These are phyloP conservation scores for Naganishia randhawae DNA, from an alignment of 768 basidiomycete species.

Conservation along the genomic window DNA sequence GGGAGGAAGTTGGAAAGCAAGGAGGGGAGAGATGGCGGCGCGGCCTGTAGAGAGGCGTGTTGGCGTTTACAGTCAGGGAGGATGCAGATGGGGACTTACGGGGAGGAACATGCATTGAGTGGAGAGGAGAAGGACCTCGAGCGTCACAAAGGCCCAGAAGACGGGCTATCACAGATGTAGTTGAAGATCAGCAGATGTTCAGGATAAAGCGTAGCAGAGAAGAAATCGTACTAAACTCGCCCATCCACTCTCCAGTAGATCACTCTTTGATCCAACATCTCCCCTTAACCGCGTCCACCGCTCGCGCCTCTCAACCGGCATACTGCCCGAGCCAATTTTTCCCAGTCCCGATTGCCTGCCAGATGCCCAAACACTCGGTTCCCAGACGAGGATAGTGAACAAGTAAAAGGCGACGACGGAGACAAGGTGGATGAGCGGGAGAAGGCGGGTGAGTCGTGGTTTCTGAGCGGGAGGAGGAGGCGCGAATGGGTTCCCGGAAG, in stretches of 20 bases:
- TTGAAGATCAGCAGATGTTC: neutral
- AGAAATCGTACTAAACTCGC: constrained; percentile 1
- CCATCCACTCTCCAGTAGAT: neutral
- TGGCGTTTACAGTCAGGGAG: constrained; percentile 8
- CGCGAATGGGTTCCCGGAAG: neutral
- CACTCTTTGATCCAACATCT: neutral
- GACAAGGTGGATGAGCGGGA: constrained; percentile 45
- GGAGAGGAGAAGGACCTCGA: constrained; percentile 49
- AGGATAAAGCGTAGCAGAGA: neutral
- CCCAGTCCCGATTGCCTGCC: constrained; percentile 11
- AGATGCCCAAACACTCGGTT: constrained; percentile 36
- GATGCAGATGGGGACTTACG: constrained; percentile 33
- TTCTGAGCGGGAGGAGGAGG: neutral
- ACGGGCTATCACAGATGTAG: constrained; percentile 41
- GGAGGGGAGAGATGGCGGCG: constrained; percentile 48
- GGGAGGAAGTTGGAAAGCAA: constrained; percentile 48
- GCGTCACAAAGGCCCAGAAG: constrained; percentile 50
- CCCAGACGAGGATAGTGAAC: constrained; percentile 48
- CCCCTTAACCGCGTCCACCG: neutral
- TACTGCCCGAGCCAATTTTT: constrained; percentile 18
- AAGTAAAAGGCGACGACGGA: constrained; percentile 37
- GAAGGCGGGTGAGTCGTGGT: constrained; percentile 35
- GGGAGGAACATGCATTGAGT: constrained; percentile 48
- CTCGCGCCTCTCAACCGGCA: constrained; percentile 9
- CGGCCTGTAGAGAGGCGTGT: constrained; percentile 30